Evolutionary conservation across 306 rosid species (phyloP), one percentile per base, ranked within the genome.

Genomic region (Malus asiatica): DNA sequence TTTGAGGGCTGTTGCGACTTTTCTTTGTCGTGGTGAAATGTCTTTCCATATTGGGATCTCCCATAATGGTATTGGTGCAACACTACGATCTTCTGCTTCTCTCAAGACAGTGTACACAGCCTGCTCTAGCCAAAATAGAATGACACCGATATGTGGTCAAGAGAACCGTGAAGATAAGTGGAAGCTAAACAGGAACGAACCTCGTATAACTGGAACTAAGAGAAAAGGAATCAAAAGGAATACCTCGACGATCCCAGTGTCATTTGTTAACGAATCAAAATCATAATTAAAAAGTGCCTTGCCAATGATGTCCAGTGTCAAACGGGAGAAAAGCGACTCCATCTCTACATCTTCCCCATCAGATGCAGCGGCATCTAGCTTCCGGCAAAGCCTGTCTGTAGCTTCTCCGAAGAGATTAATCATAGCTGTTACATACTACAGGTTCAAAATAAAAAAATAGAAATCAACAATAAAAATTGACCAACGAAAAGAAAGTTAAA

Each of bases 41-140:
- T 95, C 99, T 84, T 90, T 95, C 99, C 99, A 95, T 70, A 95
- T 86, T 70, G 97, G 99, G 75, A 95, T 89, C 71, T 95, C 97
- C 97, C 99, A 95, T 20, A 90, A 14, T 27, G 99, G 99, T 83
- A 95, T 92, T 53, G 97, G 97, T 33, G 97, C 72, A 55, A 87
- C 79, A 76, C 99, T 95, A 29, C 99, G 96, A 83, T 88, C 93
- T 87, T 95, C 99, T 83, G 99, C 97, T 88, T 95, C 99, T 81
- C 97, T 87, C 82, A 95, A 84, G 42, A 95, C 92, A 68, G 93
- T 90, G 71, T 95, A 95, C 75, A 95, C 99, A 18, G 99, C 99
- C 99, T 95, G 89, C 83, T 68, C 88, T 71, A 80, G 82, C 84
- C 80, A 81, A 82, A 79, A 71, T 42, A 77, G 64, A 80, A 27